phyloP scores from a whole-genome alignment of 495 filamentous ascomycete genomes.

The Trichoderma gamsii region DNA sequence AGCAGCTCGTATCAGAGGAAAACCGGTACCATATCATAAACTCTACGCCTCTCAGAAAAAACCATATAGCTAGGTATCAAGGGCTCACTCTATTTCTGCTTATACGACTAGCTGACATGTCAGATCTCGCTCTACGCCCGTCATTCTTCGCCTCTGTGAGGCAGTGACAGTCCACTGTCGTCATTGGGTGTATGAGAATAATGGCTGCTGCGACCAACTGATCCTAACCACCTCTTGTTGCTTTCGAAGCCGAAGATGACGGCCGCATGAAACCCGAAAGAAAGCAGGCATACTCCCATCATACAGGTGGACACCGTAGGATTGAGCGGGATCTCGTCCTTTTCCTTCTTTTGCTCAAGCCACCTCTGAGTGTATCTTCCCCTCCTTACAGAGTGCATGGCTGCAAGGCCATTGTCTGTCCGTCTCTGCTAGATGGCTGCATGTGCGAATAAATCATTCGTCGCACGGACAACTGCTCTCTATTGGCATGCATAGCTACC shows the following conservation, averaged over 20 bases:
- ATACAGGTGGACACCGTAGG: neutral
- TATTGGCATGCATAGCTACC: neutral
- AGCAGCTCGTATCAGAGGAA: neutral
- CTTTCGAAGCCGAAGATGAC: neutral
- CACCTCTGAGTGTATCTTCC: neutral
- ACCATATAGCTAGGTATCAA: neutral
- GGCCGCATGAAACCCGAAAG: neutral
- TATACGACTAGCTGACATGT: neutral
- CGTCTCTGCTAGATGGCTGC: neutral
- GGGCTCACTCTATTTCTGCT: neutral
- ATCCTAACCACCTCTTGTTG: neutral
- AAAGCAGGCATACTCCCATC: neutral
- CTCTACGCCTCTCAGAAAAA: neutral
- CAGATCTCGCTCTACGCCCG: slow-evolving; percentile 9
- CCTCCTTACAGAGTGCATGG: neutral
- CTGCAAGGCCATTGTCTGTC: neutral
- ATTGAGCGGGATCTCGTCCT: neutral
- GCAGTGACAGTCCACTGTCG: neutral
- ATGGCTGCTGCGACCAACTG: neutral
- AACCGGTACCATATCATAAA: slow-evolving; percentile 1
- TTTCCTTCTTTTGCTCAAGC: neutral
- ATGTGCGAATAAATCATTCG: neutral
- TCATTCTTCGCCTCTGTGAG: neutral
- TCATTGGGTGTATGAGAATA: neutral
- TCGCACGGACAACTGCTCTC: neutral